Conservation (phyloP, 306 rosid species). For the Sechiopsis laciniata region DNA sequence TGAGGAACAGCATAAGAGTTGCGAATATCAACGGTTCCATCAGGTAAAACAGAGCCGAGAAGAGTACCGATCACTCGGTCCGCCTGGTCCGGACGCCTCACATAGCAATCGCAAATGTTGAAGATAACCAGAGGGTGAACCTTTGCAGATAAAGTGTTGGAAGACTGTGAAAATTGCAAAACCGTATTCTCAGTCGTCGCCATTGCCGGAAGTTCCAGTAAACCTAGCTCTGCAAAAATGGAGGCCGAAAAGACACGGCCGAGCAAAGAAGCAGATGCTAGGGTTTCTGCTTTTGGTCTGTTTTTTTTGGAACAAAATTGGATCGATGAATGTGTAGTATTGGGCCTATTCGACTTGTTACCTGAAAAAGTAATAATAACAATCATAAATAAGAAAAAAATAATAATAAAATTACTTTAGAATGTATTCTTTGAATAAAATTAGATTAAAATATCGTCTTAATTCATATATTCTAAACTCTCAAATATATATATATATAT, state of each 20-base stretch:
- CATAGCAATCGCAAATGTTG: conserved; percentile 84
- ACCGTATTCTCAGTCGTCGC: conserved; percentile 58
- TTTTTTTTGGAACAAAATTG: no score
- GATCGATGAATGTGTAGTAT: no score
- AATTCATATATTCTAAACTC: no score
- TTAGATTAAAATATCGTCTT: no score
- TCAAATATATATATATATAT: no score
- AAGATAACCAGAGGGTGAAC: conserved; percentile 77
- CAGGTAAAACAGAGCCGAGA: conserved; percentile 66
- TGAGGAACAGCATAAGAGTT: conserved; percentile 96
- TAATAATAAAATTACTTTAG: no score
- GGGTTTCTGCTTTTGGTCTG: neutral
- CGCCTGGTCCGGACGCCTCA: conserved; percentile 83
- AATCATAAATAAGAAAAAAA: no score
- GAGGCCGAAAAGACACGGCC: neutral
- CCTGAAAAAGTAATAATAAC: no score
- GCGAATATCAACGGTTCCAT: conserved; percentile 77
- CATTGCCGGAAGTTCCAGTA: conserved; percentile 33
- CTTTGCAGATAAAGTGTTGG: conserved; percentile 54
- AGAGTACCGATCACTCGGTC: conserved; percentile 94
- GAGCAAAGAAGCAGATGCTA: conserved; percentile 13
- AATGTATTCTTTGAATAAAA: no score
- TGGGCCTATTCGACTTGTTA: no score
- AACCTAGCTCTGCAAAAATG: neutral
- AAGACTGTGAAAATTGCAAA: conserved; percentile 57